Percentiles rank a stretch among this genome's conserved stretches.
Conservation (phyloP, 2,329 filamentous ascomycete genomes). For the Cladorrhinum sp. region DNA sequence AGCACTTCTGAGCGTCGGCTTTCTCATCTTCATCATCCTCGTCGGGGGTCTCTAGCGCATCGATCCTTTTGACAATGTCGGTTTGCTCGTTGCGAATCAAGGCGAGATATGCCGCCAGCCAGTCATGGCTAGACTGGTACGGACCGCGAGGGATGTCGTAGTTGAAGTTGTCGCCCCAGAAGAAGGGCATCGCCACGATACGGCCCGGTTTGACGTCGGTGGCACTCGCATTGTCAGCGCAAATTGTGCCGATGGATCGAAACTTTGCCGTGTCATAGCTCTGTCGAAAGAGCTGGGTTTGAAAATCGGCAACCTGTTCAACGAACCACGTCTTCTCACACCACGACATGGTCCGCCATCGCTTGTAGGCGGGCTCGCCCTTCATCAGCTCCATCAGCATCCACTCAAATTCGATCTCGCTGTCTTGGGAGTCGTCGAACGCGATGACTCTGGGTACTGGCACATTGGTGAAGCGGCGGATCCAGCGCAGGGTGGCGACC, state of each 20-base stretch:
- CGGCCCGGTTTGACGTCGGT: conserved; percentile 18
- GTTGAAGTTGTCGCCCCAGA: conserved; percentile 30
- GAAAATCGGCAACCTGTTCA: conserved; percentile 32
- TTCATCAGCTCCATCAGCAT: conserved; percentile 35
- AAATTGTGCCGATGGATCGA: conserved; percentile 27
- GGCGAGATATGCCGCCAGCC: conserved; percentile 32
- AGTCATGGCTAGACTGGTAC: conserved; percentile 36
- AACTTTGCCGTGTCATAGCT: conserved; percentile 19
- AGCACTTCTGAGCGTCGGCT: conserved; percentile 30
- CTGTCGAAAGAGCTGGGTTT: conserved; percentile 27
- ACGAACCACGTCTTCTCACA: conserved; percentile 33
- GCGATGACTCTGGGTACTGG: conserved; percentile 34
- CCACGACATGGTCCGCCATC: conserved; percentile 33
- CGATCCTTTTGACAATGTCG: conserved; percentile 11
- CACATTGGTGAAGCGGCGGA: conserved; percentile 30
- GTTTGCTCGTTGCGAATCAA: conserved; percentile 30
- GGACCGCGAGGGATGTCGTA: conserved; percentile 37
- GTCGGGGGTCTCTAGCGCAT: not conserved
- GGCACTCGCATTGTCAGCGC: not conserved
- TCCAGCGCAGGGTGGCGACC: conserved; percentile 35
- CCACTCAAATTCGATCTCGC: conserved; percentile 39
- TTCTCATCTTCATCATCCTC: conserved; percentile 25
- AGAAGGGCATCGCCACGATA: conserved; percentile 34
- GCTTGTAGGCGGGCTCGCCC: conserved; percentile 24
- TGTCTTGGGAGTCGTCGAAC: conserved; percentile 30